Evolutionary conservation across 2,329 filamentous ascomycete species (phyloP).

Genomic region (Meredithiella fracta): DNA sequence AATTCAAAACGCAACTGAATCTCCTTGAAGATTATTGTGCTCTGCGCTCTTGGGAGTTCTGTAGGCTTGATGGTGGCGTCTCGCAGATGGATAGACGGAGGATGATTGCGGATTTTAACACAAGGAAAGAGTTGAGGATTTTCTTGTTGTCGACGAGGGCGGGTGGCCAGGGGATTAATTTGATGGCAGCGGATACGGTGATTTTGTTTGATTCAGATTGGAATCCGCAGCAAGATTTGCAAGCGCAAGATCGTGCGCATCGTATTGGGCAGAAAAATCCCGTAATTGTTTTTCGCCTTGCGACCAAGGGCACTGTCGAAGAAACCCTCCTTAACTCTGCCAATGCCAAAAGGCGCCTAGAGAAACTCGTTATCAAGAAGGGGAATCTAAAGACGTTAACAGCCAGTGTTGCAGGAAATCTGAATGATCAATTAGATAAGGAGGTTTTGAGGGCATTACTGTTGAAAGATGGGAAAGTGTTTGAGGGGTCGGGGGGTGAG

Average conservation of each 20-base stretch:
- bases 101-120: constrained; percentile 61
- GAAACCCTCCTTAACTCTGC: constrained; percentile 73
- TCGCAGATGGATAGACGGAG: constrained; percentile 53
- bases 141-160: constrained; percentile 84
- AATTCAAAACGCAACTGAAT: constrained; percentile 89
- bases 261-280: constrained; percentile 85
- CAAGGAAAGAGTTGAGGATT: constrained; percentile 46
- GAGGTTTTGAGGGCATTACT: constrained; percentile 46
- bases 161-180: constrained; percentile 88
- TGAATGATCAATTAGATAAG: constrained; percentile 38
- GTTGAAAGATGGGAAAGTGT: constrained; percentile 55
- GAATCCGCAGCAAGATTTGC: constrained; percentile 93
- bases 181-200: constrained; percentile 80
- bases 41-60: constrained; percentile 65
- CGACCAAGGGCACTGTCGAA: constrained; percentile 85
- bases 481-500: constrained; percentile 39
- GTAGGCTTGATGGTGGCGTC: constrained; percentile 81
- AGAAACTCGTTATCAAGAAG: constrained; percentile 92
- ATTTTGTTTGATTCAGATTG: constrained; percentile 78
- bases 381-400: constrained; percentile 61
- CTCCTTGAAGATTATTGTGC: constrained; percentile 78
- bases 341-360: constrained; percentile 77
- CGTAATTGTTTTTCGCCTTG: constrained; percentile 84
- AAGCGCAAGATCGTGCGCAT: constrained; percentile 89
- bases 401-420: constrained; percentile 38